These are phyloP conservation scores for Taxillus chinensis DNA, from an alignment of 164 flowering plant species.

Conservation along the genomic window DNA sequence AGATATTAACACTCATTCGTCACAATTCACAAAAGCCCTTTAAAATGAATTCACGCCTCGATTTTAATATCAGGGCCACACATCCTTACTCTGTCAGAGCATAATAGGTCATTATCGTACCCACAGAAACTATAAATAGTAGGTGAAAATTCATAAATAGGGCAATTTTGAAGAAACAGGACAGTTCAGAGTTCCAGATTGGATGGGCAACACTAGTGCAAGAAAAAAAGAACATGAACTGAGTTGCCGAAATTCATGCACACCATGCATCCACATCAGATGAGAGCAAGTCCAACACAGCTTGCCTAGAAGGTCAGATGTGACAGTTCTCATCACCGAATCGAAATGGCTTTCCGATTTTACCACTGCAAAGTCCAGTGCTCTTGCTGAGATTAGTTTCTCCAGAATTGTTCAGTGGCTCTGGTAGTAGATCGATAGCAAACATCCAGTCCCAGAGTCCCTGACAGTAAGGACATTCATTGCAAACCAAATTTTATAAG, in stretches of 20 bases:
- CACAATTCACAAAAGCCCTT: too few species aligned
- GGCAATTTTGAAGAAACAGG: too few species aligned
- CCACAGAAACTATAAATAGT: too few species aligned
- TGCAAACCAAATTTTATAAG: constrained; percentile 45
- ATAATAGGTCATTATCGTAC: too few species aligned
- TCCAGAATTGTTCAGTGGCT: constrained; percentile 75
- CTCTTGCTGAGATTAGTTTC: constrained; percentile 45
- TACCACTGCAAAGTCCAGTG: constrained; percentile 50
- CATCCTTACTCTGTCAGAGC: too few species aligned
- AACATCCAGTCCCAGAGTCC: constrained; percentile 59
- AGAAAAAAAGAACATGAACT: background rate
- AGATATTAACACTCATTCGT: too few species aligned
- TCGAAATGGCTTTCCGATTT: constrained; percentile 41
- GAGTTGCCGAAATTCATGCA: constrained; percentile 27
- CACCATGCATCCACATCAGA: constrained; percentile 50
- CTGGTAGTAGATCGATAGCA: constrained; percentile 60
- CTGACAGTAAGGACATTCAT: constrained; percentile 41
- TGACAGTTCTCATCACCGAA: constrained; percentile 29
- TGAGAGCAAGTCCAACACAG: constrained; percentile 26
- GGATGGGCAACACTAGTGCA: too few species aligned
- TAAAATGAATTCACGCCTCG: too few species aligned
- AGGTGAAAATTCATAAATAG: too few species aligned
- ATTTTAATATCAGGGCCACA: too few species aligned
- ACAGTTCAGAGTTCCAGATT: too few species aligned
- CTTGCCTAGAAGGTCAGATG: constrained; percentile 32